Evolutionary conservation across 805 yeast genomes (phyloP), one percentile per base, ranked within the genome.

Genomic region (Suhomyces xylopsoci): DNA sequence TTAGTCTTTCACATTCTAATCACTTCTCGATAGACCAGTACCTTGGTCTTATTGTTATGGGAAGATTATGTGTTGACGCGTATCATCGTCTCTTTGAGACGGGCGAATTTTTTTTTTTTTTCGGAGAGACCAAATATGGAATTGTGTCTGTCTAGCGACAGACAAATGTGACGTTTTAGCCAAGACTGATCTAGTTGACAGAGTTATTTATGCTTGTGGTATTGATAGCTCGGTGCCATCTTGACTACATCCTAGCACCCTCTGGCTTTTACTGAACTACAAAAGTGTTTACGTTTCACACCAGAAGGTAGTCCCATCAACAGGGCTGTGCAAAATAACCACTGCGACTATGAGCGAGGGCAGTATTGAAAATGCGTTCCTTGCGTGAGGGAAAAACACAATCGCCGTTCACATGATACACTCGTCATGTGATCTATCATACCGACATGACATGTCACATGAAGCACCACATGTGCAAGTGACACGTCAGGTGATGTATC

Each of bases 31-130:
- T 36, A 32, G 42, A 38, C 42, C n/a, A 19, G 42, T 38, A 38
- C 42, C 42, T 38, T 38, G 14, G 24, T 9, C 24, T 17, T 38
- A 38, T 38, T 38, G 42, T 38, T 19, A 12, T 38, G 14, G 17
- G 6, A 8, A 38, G n/a, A 38, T 38, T 38, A 3, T 38, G 34
- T 45, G 38, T 45, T 45, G 48, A 45, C 48, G 48, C 48, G 48
- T 45, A 30, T 34, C 47, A 42, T 25, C 47, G 47, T 44, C 47
- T 28, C 42, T 9, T 15, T 15, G 24, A 17, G 42, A 38, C 20
- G 42, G 42, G 24, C 24, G 42, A 2, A n/a, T 19, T 38, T 38
- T 38, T 38, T 38, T 19, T 38, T 38, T 38, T 32, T 32, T 32
- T 3, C 17, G 36, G 36, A n/a, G 36, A 32, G 36, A 32, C 17